A percentile compares a stretch with the other conserved stretches of the same genome.
Conservation (phyloP, 2,329 filamentous ascomycete genomes). For the Botrytis squamosa region DNA sequence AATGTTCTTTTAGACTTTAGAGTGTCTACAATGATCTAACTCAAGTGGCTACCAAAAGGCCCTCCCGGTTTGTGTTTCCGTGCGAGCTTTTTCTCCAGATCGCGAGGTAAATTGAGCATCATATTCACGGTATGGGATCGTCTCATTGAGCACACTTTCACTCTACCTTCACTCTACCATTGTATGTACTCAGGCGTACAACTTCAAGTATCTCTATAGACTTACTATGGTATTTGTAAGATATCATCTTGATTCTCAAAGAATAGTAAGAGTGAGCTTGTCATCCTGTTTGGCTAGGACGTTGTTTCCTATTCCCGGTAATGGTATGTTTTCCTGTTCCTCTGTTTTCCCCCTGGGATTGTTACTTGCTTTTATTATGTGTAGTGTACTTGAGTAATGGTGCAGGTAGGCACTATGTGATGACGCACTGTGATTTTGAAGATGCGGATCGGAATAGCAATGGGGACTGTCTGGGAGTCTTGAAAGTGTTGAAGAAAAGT, state of each 20-base stretch:
- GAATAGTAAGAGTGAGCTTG: not conserved
- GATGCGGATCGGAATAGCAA: too few species aligned
- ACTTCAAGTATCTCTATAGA: too few species aligned
- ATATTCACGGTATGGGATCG: not conserved
- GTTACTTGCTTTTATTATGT: not conserved
- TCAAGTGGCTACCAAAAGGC: not conserved
- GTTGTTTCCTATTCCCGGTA: not conserved
- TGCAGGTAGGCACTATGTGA: rapidly evolving
- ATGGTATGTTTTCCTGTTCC: not conserved
- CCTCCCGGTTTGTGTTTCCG: not conserved
- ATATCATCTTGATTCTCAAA: not conserved
- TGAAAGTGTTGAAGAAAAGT: not conserved
- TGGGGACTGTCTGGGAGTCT: too few species aligned
- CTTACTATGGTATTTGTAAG: not conserved
- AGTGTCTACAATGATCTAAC: not conserved
- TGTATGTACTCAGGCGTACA: not conserved
- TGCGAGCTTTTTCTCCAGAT: not conserved
- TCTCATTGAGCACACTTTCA: not conserved
- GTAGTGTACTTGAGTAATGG: too few species aligned
- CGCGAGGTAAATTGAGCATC: not conserved
- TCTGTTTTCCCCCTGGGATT: too few species aligned
- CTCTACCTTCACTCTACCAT: not conserved
- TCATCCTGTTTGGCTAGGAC: not conserved
- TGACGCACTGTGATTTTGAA: not conserved
- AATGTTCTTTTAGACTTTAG: not conserved